Evolutionary conservation across 2,329 filamentous ascomycete species (phyloP).

Genomic region (Colletotrichum karsti): DNA sequence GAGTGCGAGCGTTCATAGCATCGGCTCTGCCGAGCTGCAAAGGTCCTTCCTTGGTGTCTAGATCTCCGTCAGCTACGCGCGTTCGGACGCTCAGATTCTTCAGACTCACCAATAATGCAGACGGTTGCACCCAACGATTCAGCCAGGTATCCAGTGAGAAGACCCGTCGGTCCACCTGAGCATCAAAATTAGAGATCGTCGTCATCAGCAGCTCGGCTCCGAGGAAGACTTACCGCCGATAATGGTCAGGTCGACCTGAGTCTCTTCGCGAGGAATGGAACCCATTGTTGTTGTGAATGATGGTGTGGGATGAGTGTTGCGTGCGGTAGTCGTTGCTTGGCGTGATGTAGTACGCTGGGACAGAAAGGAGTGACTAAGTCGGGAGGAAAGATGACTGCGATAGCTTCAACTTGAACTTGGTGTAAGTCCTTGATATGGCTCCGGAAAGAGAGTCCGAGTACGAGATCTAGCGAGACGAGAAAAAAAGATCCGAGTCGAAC

Average conservation of each 20-base stretch:
- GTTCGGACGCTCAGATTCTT: not conserved
- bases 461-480: not conserved
- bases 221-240: slow-evolving; percentile 40
- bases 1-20: slow-evolving; percentile 57
- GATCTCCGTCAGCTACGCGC: not conserved
- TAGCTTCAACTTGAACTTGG: not conserved
- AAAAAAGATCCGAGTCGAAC: not conserved
- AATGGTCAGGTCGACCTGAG: slow-evolving; percentile 43
- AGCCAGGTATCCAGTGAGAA: slow-evolving; percentile 53
- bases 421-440: slow-evolving; percentile 8
- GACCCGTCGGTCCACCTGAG: slow-evolving; percentile 53
- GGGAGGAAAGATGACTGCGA: not conserved
- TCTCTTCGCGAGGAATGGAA: slow-evolving; percentile 24
- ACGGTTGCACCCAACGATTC: slow-evolving; percentile 50
- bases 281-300: slow-evolving; percentile 5
- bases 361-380: not conserved
- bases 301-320: not conserved
- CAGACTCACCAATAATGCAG: slow-evolving; percentile 43
- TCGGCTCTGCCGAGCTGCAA: slow-evolving; percentile 55
- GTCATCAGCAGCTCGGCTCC: slow-evolving; percentile 8
- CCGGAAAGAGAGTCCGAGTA: not conserved
- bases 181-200: not conserved
- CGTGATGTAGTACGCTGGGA: not conserved
- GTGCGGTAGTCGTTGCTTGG: not conserved
- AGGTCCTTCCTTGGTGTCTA: slow-evolving; percentile 48